Evolutionary conservation across 75 land plant species (phyloP).

Genomic region (Pinus taeda): DNA sequence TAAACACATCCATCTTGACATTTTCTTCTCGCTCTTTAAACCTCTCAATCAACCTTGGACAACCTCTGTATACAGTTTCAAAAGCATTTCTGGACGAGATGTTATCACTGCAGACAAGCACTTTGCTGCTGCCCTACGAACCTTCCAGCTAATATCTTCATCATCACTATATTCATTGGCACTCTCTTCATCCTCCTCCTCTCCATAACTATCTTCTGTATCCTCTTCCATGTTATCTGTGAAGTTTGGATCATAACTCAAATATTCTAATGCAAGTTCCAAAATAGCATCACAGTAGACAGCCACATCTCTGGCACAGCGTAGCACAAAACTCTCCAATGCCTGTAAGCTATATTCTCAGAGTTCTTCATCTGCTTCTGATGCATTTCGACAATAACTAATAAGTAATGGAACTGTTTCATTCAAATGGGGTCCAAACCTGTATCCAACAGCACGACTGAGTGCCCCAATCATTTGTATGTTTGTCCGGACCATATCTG

Average conservation of each 20-base stretch:
- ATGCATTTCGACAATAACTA: conserved; percentile 81
- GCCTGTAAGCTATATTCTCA: conserved; percentile 99
- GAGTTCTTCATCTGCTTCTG: conserved; percentile 97
- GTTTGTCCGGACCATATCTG: conserved; percentile 88
- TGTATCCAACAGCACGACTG: conserved; percentile 98
- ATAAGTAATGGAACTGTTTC: conserved; percentile 91
- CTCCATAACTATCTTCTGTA: conserved; percentile 82
- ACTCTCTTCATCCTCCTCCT: conserved; percentile 99
- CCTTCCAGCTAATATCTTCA: conserved; percentile 99
- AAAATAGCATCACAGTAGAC: conserved; percentile 75
- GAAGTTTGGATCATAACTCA: conserved; percentile 97
- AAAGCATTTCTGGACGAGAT: conserved; percentile 95
- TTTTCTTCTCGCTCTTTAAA: conserved; percentile 98
- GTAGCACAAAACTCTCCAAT: conserved; percentile 89
- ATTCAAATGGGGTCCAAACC: conserved; percentile 87
- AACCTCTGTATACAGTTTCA: conserved; percentile 79
- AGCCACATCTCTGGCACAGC: conserved; percentile 95
- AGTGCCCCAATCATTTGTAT: conserved; percentile 99
- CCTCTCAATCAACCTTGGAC: conserved; percentile 95
- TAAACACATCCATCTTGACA: conserved; percentile 99
- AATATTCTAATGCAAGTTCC: conserved; percentile 74
- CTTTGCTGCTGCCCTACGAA: conserved; percentile 98
- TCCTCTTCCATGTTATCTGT: conserved; percentile 99
- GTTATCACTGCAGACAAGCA: conserved; percentile 87
- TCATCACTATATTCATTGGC: conserved; percentile 98